A percentile compares a stretch with the other conserved stretches of the same genome.
Conservation (phyloP, 2,329 filamentous ascomycete genomes). For the Cordyceps sp. region DNA sequence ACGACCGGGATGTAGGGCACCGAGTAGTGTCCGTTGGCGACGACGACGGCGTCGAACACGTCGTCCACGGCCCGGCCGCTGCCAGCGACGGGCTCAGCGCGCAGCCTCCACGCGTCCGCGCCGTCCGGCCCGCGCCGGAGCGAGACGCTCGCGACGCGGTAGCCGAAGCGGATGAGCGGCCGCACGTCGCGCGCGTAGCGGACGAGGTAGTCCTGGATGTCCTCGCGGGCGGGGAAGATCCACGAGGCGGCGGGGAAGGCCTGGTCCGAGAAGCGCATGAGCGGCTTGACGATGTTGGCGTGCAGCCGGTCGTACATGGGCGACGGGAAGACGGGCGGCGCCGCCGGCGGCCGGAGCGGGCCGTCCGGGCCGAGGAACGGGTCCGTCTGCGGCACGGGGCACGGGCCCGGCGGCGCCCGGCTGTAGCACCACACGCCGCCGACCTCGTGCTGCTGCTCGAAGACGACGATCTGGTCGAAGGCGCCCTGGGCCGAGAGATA, state of each 20-base stretch:
- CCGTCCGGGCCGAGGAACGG: constrained; percentile 45
- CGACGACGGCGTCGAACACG: constrained; percentile 57
- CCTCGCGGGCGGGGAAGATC: constrained; percentile 57
- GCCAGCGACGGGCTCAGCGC: constrained; percentile 31
- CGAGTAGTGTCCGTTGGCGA: constrained; percentile 61
- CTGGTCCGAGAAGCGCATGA: constrained; percentile 69
- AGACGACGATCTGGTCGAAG: constrained; percentile 58
- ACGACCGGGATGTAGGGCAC: constrained; percentile 51
- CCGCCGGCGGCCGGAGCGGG: constrained; percentile 32
- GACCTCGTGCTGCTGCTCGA: constrained; percentile 61
- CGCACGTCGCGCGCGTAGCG: constrained; percentile 53
- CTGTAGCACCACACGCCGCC: constrained; percentile 84
- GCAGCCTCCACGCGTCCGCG: constrained; percentile 43
- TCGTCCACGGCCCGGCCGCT: constrained; percentile 22
- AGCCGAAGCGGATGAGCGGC: constrained; percentile 51
- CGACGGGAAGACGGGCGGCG: constrained; percentile 51
- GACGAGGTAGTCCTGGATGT: constrained; percentile 59
- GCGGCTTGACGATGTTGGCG: constrained; percentile 66
- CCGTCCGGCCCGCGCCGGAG: constrained; percentile 10
- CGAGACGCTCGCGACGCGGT: constrained; percentile 47
- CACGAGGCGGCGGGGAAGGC: constrained; percentile 46
- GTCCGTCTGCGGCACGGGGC: constrained; percentile 51
- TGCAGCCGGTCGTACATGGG: constrained; percentile 71
- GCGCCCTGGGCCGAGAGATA: constrained; percentile 53
- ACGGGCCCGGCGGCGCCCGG: constrained; percentile 26